phyloP scores from a whole-genome alignment of 2,329 filamentous ascomycete genomes.

The Aspergillus sp. region DNA sequence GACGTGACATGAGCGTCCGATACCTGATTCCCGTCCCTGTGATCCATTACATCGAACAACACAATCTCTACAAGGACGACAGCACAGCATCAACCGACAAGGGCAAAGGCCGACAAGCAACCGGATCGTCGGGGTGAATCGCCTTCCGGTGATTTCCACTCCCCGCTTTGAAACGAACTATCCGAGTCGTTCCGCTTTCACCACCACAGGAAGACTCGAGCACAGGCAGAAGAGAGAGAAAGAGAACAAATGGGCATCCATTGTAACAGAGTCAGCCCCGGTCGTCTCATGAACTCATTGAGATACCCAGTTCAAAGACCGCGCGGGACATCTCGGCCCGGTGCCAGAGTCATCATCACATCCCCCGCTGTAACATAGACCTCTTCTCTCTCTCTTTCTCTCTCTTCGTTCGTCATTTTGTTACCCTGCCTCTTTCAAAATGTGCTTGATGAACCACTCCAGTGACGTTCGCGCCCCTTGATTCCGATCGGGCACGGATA shows the following conservation, averaged over 20 bases:
- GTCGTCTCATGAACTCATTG: not conserved
- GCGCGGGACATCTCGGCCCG: not conserved
- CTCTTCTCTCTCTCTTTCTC: not conserved
- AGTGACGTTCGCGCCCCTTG: not conserved
- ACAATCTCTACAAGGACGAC: constrained; percentile 65
- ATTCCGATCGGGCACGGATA: not conserved
- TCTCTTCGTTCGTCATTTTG: not conserved
- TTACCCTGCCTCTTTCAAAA: not conserved
- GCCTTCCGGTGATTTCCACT: not conserved
- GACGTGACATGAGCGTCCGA: constrained; percentile 78
- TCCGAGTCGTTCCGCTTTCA: not conserved
- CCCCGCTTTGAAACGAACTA: not conserved
- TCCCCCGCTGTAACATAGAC: not conserved
- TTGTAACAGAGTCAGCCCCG: not conserved
- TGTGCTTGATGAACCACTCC: not conserved
- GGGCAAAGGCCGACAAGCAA: constrained; percentile 34
- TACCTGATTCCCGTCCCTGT: constrained; percentile 75
- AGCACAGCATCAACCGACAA: constrained; percentile 35
- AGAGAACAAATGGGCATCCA: not conserved
- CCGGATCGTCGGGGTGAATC: constrained; percentile 30
- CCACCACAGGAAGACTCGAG: not conserved
- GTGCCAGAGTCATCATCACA: not conserved
- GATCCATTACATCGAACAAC: constrained; percentile 71
- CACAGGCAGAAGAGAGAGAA: not conserved
- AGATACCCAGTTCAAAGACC: not conserved